Evolutionary conservation across 306 rosid genomes (phyloP).

Genomic region (Lathyrus oleraceus): DNA sequence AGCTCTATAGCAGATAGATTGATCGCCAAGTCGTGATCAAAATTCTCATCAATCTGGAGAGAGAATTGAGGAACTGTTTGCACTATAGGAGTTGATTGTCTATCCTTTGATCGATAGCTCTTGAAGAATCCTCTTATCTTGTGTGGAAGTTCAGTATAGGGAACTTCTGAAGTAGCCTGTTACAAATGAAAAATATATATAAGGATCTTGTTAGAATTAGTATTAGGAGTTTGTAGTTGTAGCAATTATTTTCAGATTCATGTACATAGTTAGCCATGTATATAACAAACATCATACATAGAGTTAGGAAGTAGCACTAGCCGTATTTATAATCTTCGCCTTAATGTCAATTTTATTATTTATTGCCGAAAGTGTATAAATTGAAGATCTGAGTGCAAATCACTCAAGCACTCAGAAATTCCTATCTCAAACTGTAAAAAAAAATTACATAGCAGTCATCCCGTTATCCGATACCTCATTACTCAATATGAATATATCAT

Average conservation of each 20-base stretch:
- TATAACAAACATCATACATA: no score
- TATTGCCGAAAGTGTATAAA: no score
- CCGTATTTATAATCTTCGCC: no score
- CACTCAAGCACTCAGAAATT: no score
- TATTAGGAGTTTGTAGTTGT: no score
- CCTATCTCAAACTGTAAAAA: background rate
- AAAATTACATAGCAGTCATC: background rate
- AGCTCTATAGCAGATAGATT: constrained; percentile 62
- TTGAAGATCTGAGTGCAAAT: no score
- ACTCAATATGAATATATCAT: background rate
- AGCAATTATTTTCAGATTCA: no score
- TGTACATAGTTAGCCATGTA: no score
- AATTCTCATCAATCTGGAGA: constrained; percentile 65
- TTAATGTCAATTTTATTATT: no score
- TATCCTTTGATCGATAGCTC: constrained; percentile 47
- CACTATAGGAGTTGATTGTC: constrained; percentile 51
- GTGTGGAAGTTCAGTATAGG: constrained; percentile 62
- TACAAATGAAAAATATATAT: constrained; percentile 35
- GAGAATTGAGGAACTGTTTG: constrained; percentile 68
- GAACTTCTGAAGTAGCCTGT: constrained; percentile 90
- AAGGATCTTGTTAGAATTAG: constrained; percentile 7
- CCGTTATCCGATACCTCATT: background rate
- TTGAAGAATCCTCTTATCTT: constrained; percentile 68
- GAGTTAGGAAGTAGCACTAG: no score
- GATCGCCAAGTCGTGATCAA: constrained; percentile 59